Conservation (phyloP, 2,329 filamentous ascomycete genomes). For the Ceratocystis cacaofunesta region DNA sequence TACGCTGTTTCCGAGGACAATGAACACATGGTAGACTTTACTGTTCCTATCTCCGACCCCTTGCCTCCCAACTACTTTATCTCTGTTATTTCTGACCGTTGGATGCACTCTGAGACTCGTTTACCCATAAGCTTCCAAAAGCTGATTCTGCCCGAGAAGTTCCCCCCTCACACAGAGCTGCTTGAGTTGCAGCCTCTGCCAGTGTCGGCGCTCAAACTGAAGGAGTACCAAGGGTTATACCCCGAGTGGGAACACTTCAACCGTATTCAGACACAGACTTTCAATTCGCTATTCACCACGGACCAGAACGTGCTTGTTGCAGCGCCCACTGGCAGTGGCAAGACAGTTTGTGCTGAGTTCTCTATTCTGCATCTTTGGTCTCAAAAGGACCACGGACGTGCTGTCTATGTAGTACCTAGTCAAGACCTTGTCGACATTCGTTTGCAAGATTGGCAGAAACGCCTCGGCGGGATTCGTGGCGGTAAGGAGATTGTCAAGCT, state of each 20-base stretch:
- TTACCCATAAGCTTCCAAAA: constrained; percentile 91
- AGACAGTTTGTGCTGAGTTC: constrained; percentile 94
- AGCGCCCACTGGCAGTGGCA: constrained; percentile 86
- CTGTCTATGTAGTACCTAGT: constrained; percentile 88
- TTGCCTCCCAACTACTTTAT: constrained; percentile 99
- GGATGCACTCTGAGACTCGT: constrained; percentile 96
- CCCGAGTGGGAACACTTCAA: constrained; percentile 81
- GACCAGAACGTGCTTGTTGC: constrained; percentile 91
- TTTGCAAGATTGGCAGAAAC: constrained; percentile 70
- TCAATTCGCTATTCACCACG: constrained; percentile 80
- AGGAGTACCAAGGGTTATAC: constrained; percentile 71
- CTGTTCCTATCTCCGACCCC: constrained; percentile 87
- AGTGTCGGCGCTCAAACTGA: constrained; percentile 71
- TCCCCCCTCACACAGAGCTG: constrained; percentile 82
- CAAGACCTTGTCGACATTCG: constrained; percentile 80
- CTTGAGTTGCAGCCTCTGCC: constrained; percentile 85
- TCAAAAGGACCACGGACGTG: constrained; percentile 42
- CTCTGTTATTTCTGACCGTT: constrained; percentile 82
- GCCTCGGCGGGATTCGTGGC: constrained; percentile 55
- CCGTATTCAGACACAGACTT: constrained; percentile 92
- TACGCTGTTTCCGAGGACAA: constrained; percentile 76
- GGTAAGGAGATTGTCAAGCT: constrained; percentile 87
- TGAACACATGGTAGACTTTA: constrained; percentile 91
- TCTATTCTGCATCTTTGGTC: constrained; percentile 79
- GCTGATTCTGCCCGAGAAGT: constrained; percentile 84